These are phyloP conservation scores for Starmerella geochares DNA, from an alignment of 805 yeast genomes.

Conservation along the genomic window DNA sequence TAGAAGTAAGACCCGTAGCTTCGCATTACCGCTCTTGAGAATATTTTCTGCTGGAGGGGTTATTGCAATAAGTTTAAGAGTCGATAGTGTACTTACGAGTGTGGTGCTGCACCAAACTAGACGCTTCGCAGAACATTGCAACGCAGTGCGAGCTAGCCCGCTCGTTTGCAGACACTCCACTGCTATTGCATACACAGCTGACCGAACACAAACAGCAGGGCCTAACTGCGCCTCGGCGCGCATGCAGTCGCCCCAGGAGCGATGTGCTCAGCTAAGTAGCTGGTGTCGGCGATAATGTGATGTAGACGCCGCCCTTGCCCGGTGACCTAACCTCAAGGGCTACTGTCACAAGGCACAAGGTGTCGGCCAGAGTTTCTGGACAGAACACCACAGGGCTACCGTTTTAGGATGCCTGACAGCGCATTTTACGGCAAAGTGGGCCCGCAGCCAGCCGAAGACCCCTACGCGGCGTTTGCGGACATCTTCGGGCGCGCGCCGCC, in stretches of 20 bases:
- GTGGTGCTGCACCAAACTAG: no score
- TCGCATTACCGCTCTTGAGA: no score
- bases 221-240: neutral
- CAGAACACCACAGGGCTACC: neutral
- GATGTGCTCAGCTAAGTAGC: neutral
- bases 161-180: no score
- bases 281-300: neutral
- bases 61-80: no score
- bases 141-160: no score
- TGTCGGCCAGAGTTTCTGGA: neutral
- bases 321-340: slow-evolving; percentile 3
- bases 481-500: slow-evolving; percentile 32
- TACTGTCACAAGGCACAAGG: slow-evolving; percentile 3
- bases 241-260: neutral
- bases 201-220: no score
- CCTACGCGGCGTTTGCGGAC: slow-evolving; percentile 30
- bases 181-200: no score
- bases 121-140: no score
- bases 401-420: slow-evolving; percentile 14
- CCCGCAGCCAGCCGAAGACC: slow-evolving; percentile 12
- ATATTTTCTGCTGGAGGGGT: no score
- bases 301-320: neutral
- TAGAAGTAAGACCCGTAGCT: no score
- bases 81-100: no score
- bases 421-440: slow-evolving; percentile 3